Base-by-base conservation (phyloP, 2,329 filamentous ascomycete species). In the Pseudocercospora fijiensis region DNA sequence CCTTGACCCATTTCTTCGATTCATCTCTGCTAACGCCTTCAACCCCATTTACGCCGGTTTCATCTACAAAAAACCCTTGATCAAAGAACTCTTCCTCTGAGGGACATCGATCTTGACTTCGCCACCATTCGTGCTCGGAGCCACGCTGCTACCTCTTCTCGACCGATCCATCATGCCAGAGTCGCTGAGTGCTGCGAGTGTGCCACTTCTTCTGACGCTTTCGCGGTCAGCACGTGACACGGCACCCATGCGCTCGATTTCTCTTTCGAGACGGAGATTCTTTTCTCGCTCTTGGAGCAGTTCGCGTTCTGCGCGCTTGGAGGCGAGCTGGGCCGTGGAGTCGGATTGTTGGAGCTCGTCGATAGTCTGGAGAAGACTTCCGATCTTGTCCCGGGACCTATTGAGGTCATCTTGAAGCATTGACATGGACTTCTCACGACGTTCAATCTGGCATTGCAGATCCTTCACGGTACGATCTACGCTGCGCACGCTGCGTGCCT, bases 401-500 rank as follows among this genome's bases (percentile, higher is more conserved):
- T 84, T 82, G 62, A 96, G 85, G 72, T 98, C 95, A 59, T 97
- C 94, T 60, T 88, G 85, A 18, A 96, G 83, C 22, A 96, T 83
- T 74, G 95, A 89, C 4, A 83, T 75, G 71, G 91, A 87, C 80
- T 96, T 97, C 69, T 98, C 94, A 71, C 92, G 91, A 71, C 95
- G 91, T 55, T 96, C 92, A 69, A 99, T 90, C 77, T 98, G 94
- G 24, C 87, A 84, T 78, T 97, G 91, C 24, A 98, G 85, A 77
- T 98, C 95, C 78, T 95, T 95, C 73, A 98, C 92, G 1, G 88
- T 91, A 66, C 94, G 92, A 79, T 98, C 95, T 26, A 97, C 89
- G 75, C 96, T 96, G 72, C 95, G 92, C 22, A 92, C 88, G 57
- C 90, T 93, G 62, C 94, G 90, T 72, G 93, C 90, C 65, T 93